Percentiles rank a stretch among this genome's conserved stretches.
These are phyloP conservation scores for Epichloe baconii DNA, from an alignment of 2,329 filamentous ascomycete genomes.

Conservation along the genomic window DNA sequence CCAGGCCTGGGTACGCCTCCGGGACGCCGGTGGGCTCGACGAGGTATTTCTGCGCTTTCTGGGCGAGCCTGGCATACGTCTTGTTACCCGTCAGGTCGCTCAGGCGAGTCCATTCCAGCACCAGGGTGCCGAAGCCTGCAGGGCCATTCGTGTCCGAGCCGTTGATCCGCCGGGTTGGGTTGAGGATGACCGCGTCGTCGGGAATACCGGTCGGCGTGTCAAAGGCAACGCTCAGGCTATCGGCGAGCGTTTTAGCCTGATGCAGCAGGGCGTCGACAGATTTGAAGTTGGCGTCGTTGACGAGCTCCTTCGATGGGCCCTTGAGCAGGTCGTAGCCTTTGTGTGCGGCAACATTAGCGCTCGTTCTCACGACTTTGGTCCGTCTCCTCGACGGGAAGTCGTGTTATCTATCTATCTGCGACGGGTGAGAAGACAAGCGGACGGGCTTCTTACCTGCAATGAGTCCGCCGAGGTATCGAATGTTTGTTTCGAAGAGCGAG, in stretches of 20 bases:
- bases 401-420: too few relatives aligned
- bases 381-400: too few relatives aligned
- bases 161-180: slow-evolving; percentile 33
- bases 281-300: slow-evolving; percentile 19
- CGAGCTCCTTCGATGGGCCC: slow-evolving; percentile 45
- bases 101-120: slow-evolving; percentile 74
- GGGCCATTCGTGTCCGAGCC: slow-evolving; percentile 51
- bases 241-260: slow-evolving; percentile 56
- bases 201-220: slow-evolving; percentile 64
- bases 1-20: slow-evolving; percentile 64
- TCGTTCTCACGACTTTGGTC: background rate
- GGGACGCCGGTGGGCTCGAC: slow-evolving; percentile 43
- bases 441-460: slow-evolving; percentile 42
- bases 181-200: slow-evolving; percentile 52
- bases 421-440: background rate
- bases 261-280: slow-evolving; percentile 45
- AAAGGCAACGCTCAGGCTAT: slow-evolving; percentile 66
- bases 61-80: slow-evolving; percentile 52
- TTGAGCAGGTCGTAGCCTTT: slow-evolving; percentile 57
- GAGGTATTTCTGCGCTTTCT: slow-evolving; percentile 59
- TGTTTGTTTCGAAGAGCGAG: slow-evolving; percentile 81
- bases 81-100: slow-evolving; percentile 59
- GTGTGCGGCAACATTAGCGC: too few relatives aligned
- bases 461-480: slow-evolving; percentile 73
- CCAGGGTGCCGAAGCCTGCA: slow-evolving; percentile 63